A percentile compares a stretch with the other conserved stretches of the same genome.
These are phyloP conservation scores for Ustilago loliicola DNA, from an alignment of 1,284 basidiomycete genomes.

Conservation along the genomic window DNA sequence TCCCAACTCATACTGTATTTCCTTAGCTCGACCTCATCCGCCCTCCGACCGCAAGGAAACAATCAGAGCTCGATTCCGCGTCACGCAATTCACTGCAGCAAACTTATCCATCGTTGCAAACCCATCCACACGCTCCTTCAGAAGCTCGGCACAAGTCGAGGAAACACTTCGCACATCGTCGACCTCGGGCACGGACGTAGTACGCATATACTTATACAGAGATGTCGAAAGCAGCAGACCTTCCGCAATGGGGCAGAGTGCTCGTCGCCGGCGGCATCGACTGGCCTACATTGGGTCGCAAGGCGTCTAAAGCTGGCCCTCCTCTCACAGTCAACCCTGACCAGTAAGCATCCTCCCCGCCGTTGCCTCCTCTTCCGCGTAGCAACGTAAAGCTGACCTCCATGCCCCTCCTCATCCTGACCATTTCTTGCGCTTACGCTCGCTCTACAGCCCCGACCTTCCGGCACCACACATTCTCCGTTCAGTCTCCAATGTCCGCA, in stretches of 20 bases:
- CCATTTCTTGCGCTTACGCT: neutral
- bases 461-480: constrained; percentile 88
- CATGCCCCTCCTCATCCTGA: neutral
- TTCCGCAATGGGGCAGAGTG: constrained; percentile 73
- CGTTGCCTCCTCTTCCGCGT: no score
- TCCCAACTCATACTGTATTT: neutral
- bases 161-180: neutral
- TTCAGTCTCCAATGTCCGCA: constrained; percentile 80
- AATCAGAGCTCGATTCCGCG: no score
- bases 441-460: constrained; percentile 77
- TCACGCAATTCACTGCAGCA: no score
- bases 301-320: constrained; percentile 51
- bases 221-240: constrained; percentile 38
- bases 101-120: no score
- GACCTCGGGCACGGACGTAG: neutral
- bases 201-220: neutral
- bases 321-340: constrained; percentile 43
- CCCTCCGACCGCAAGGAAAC: neutral
- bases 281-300: constrained; percentile 75
- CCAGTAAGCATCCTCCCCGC: constrained; percentile 28
- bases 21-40: neutral
- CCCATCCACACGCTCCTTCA: neutral
- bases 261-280: constrained; percentile 86
- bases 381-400: no score
- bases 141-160: no score